Base-by-base conservation (phyloP, 768 basidiomycete genomes). In the Pleurotus salmoneostramineus region DNA sequence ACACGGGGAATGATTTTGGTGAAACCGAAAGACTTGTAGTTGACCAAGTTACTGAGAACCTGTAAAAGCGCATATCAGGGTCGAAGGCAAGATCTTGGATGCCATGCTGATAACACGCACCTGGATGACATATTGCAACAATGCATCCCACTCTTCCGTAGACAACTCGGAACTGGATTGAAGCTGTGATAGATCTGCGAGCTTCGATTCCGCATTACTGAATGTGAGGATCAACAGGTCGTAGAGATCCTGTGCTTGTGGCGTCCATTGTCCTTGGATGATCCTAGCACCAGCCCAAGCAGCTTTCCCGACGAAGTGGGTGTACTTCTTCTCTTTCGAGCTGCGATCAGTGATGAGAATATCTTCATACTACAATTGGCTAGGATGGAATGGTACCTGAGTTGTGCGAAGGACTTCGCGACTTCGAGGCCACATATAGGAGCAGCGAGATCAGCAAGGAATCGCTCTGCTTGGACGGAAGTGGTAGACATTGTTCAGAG, bases 201-300 rank as follows among this genome's bases (percentile, higher is more conserved):
- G 73, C 55, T 76, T 76, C 35, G 82, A 83, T 35, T 81, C 63
- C 12, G 56, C 68, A 49, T 83, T 73, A 66, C 84, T 85, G 74
- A 92, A 91, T 0, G 77, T 83, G 51, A 83, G 70, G 64, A 89
- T 83, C 65, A 93, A 71, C 6, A 92, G 77, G 71, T 91, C 87
- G 65, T 87, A 88, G 47, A 92, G 77, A 65, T 77, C 77, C 61
- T 74, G 70, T 4, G 89, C 89, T 61, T 89, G 80, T 0, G 84
- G 77, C 0, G 91, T 90, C 89, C 88, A 92, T 74, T 94, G 91
- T 46, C 76, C 87, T 73, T 91, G 88, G 56, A 93, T 89, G 71
- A 95, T 88, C 42, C 88, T 80, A 50, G 83, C 89, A 32, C 93
- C 93, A 0, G 89, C 89, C 93, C 93, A 95, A 1, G 85, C 84